Base-by-base conservation (phyloP, 2,329 filamentous ascomycete genomes). In the Diaporthe humulicola region DNA sequence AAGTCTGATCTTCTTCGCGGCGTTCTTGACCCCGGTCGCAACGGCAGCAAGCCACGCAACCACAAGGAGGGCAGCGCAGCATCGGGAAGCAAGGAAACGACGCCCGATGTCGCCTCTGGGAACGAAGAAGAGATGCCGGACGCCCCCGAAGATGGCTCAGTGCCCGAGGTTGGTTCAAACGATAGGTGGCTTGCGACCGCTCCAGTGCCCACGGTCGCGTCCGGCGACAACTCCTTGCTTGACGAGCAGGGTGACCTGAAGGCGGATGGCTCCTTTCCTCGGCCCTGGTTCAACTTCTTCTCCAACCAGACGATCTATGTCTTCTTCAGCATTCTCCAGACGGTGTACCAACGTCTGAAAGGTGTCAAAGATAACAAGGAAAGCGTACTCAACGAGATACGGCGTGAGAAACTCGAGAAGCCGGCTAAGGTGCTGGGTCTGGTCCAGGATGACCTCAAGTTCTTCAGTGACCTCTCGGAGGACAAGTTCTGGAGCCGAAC, bases 241-340 rank as follows among this genome's bases (percentile, higher is more conserved):
- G 90, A 87, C 81, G 89, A 86, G 52, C 91, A 90, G 78, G 90
- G 88, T 81, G 92, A 88, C 84, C 90, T 90, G 79, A 96, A 89
- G 87, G 93, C 85, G 76, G 95, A 98, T 76, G 94, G 95, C 70
- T 92, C 94, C 74, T 98, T 97, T 84, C 89, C 90, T 78, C 94
- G 96, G 61, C 92, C 92, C 15, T 92, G 91, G 84, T 98, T 95
- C 86, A 96, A 96, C 81, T 91, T 98, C 82, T 99, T 97, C 86
- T 93, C 93, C 82, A 98, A 98, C 83, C 91, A 95, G 79, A 95
- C 93, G 4, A 93, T 99, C 75, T 98, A 95, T 82, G 96, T 97
- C 84, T 98, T 99, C 88, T 94, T 99, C 86, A 94, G 93, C 78
- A 93, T 98, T 76, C 97, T 99, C 82, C 92, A 98, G 81, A 94